These are phyloP conservation scores for Entophlyctis luteolus DNA, from an alignment of 192 early-diverging fungal species.

Conservation along the genomic window DNA sequence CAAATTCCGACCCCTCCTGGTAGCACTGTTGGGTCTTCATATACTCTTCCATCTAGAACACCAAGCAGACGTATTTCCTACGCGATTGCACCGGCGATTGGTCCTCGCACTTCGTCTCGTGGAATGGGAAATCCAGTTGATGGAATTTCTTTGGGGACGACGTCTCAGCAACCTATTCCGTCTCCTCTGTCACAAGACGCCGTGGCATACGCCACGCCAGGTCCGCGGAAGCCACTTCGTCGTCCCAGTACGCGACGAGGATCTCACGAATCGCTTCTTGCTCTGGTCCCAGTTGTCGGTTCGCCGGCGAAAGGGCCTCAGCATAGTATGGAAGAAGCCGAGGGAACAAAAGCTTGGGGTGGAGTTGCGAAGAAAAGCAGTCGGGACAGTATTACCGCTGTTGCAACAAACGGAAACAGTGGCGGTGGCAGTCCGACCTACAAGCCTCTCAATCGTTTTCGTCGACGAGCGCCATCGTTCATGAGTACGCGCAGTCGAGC, in stretches of 20 bases:
- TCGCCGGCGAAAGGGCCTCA: neutral
- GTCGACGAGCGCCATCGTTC: neutral
- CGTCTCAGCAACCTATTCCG: neutral
- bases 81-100: neutral
- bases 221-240: conserved; percentile 1
- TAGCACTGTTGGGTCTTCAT: neutral
- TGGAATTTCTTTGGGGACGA: too few species aligned
- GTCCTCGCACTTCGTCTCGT: too few species aligned
- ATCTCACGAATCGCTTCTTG: neutral
- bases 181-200: too few species aligned
- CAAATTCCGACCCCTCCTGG: neutral
- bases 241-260: neutral
- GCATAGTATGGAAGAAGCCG: neutral
- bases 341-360: neutral
- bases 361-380: neutral
- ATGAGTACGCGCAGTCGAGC: neutral
- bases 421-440: too few species aligned
- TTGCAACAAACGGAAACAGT: neutral
- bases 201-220: neutral
- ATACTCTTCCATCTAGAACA: neutral
- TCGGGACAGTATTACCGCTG: neutral
- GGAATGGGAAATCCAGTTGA: too few species aligned
- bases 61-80: conserved; percentile 13
- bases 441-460: neutral
- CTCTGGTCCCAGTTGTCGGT: neutral